phyloP scores from a whole-genome alignment of 805 yeast species.

The Nakazawaea molendinolei region DNA sequence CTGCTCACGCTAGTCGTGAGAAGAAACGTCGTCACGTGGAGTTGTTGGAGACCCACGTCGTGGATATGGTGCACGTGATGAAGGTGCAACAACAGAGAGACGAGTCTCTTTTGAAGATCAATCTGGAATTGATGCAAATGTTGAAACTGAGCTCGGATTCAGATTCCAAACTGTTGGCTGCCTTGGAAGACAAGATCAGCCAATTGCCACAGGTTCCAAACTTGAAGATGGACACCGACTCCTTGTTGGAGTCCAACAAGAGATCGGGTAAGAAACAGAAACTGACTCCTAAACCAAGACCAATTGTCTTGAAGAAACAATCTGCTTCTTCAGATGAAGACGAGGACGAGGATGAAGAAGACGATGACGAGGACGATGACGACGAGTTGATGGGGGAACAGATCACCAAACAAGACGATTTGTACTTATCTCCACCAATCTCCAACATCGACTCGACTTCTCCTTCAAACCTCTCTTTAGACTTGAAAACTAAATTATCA shows the following conservation, averaged over 20 bases:
- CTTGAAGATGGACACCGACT: slow-evolving; percentile 15
- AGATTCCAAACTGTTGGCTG: slow-evolving; percentile 10
- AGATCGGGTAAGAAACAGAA: slow-evolving; percentile 8
- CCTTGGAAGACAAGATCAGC: slow-evolving; percentile 13
- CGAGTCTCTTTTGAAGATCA: slow-evolving; percentile 11
- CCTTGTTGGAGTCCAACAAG: slow-evolving; percentile 17
- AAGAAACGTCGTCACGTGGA: slow-evolving; percentile 92
- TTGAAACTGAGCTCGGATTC: slow-evolving; percentile 14
- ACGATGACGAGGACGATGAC: slow-evolving; percentile 14
- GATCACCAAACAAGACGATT: neutral
- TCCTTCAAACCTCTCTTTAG: slow-evolving; percentile 22
- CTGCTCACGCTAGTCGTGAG: slow-evolving; percentile 96
- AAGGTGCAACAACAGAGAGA: slow-evolving; percentile 14
- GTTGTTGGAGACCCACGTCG: slow-evolving; percentile 60
- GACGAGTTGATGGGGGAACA: no score
- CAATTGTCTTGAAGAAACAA: slow-evolving; percentile 10
- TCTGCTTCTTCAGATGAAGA: slow-evolving; percentile 14
- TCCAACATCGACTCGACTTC: slow-evolving; percentile 27
- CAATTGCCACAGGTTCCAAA: slow-evolving; percentile 9
- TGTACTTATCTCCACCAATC: slow-evolving; percentile 11
- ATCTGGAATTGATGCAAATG: slow-evolving; percentile 14
- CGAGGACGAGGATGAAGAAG: slow-evolving; percentile 12
- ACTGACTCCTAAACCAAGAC: slow-evolving; percentile 8
- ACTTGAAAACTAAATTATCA: slow-evolving; percentile 18
- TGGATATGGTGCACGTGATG: slow-evolving; percentile 28